Conservation (phyloP, 768 basidiomycete species). For the Cystoderma amianthinum region DNA sequence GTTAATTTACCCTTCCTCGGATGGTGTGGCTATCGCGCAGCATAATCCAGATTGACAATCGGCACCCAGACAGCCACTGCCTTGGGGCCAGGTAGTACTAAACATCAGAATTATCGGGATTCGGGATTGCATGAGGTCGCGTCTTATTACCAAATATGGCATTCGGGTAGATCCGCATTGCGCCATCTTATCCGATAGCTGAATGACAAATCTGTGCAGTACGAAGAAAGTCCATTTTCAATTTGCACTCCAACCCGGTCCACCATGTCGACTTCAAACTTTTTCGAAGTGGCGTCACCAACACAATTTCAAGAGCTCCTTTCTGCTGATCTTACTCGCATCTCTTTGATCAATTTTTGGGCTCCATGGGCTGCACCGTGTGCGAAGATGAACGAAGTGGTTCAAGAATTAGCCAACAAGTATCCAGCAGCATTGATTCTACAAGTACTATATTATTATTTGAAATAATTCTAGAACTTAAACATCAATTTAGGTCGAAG, state of each 20-base stretch:
- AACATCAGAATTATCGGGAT: too few relatives aligned
- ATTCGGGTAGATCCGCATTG: slow-evolving; percentile 18
- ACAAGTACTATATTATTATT: slow-evolving; percentile 28
- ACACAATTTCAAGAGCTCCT: slow-evolving; percentile 71
- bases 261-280: slow-evolving; percentile 21
- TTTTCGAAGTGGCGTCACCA: slow-evolving; percentile 46
- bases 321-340: slow-evolving; percentile 65
- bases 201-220: slow-evolving; percentile 10
- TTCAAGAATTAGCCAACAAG: slow-evolving; percentile 66
- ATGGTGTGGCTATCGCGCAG: too few relatives aligned
- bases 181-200: slow-evolving; percentile 11
- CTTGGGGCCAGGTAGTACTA: too few relatives aligned
- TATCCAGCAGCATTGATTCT: slow-evolving; percentile 66
- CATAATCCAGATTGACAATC: too few relatives aligned
- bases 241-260: slow-evolving; percentile 2
- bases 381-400: slow-evolving; percentile 79
- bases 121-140: too few relatives aligned
- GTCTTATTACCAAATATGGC: too few relatives aligned
- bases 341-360: slow-evolving; percentile 93
- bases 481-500: slow-evolving; percentile 58
- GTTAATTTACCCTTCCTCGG: too few relatives aligned
- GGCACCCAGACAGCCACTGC: too few relatives aligned
- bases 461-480: neutral
- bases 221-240: slow-evolving; percentile 3
- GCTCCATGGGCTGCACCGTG: slow-evolving; percentile 92